Percentiles rank a stretch among this genome's conserved stretches.
Evolutionary conservation across 2,329 filamentous ascomycete genomes (phyloP).

Genomic region (Neoascochyta sp.): DNA sequence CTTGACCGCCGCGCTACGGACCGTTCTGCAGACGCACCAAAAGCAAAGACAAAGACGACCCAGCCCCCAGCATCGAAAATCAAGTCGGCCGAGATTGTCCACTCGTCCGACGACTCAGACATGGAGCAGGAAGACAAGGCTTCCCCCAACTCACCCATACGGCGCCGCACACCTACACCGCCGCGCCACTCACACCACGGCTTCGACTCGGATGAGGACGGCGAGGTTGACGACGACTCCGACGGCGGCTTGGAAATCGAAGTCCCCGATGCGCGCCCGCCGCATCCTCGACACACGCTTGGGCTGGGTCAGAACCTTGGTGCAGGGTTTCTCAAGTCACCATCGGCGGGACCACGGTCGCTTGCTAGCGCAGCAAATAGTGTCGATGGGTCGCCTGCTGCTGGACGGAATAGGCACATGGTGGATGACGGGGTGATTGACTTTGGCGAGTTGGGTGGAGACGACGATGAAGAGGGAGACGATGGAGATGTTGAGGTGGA

Average conservation of each 20-base stretch:
- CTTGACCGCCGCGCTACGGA: slow-evolving; percentile 37
- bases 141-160: neutral
- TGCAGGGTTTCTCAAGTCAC: slow-evolving; percentile 19
- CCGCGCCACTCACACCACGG: neutral
- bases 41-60: slow-evolving; percentile 15
- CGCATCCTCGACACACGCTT: slow-evolving; percentile 16
- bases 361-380: slow-evolving; percentile 44
- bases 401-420: too few relatives aligned
- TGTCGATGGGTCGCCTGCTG: slow-evolving; percentile 25
- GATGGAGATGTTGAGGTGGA: slow-evolving; percentile 26
- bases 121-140: slow-evolving; percentile 3
- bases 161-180: neutral
- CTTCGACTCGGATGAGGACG: slow-evolving; percentile 16
- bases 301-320: slow-evolving; percentile 28
- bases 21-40: slow-evolving; percentile 10
- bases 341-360: slow-evolving; percentile 41
- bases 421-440: slow-evolving; percentile 38
- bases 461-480: slow-evolving; percentile 20
- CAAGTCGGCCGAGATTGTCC: slow-evolving; percentile 31
- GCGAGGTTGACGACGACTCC: slow-evolving; percentile 23
- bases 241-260: slow-evolving; percentile 32
- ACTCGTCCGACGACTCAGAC: slow-evolving; percentile 31
- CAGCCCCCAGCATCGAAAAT: slow-evolving; percentile 26
- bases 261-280: slow-evolving; percentile 25
- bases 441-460: slow-evolving; percentile 31